Conservation (phyloP, 495 filamentous ascomycete species). For the Penicillium diatomitis region DNA sequence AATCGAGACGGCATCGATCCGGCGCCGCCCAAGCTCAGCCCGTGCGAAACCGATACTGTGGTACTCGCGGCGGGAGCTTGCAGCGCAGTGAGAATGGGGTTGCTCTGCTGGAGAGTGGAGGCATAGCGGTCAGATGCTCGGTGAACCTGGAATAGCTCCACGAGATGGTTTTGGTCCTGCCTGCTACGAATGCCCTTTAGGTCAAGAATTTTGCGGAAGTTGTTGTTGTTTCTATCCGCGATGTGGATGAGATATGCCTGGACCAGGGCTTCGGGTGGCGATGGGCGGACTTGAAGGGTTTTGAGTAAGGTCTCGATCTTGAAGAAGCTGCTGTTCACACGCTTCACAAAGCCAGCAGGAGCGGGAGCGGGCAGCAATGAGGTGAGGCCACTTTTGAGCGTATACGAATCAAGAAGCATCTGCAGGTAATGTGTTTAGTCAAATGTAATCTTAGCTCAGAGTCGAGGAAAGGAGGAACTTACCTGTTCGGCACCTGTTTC, state of each 20-base stretch:
- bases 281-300: constrained; percentile 87
- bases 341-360: constrained; percentile 67
- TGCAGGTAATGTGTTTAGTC: constrained; percentile 16
- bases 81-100: constrained; percentile 32
- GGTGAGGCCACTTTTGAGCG: constrained; percentile 71
- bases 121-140: constrained; percentile 50
- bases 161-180: constrained; percentile 68
- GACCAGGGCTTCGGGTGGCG: constrained; percentile 85
- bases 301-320: constrained; percentile 91
- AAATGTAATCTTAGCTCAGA: not conserved
- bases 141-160: constrained; percentile 85
- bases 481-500: constrained; percentile 95
- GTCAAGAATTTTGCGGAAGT: constrained; percentile 95
- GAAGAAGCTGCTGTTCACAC: constrained; percentile 73
- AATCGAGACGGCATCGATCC: constrained; percentile 49
- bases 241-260: constrained; percentile 96
- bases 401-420: constrained; percentile 94
- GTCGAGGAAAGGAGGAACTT: not conserved
- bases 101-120: constrained; percentile 32
- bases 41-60: constrained; percentile 32
- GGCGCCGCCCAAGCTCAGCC: constrained; percentile 28
- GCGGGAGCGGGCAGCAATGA: constrained; percentile 36
- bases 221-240: constrained; percentile 78
- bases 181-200: constrained; percentile 76
- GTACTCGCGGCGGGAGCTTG: constrained; percentile 31